phyloP scores from a whole-genome alignment of 257 asterid species.

The Fraxinus quadrangulata region DNA sequence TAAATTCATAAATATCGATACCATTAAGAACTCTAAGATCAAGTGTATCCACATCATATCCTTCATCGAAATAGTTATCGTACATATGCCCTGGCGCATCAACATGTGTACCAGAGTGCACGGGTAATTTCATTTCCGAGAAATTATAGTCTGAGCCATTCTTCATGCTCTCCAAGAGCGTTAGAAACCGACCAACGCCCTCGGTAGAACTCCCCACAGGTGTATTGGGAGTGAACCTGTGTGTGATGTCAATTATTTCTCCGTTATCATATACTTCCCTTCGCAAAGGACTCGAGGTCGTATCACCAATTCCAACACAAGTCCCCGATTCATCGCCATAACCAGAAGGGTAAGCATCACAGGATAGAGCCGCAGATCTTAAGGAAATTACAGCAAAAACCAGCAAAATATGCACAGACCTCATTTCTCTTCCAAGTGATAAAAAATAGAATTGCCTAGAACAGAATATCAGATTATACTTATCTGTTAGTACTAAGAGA shows the following conservation, averaged over 20 bases:
- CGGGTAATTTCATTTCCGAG: conserved; percentile 63
- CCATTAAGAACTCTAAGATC: conserved; percentile 78
- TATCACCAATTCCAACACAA: conserved; percentile 33
- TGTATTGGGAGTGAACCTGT: conserved; percentile 54
- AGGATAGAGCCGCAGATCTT: conserved; percentile 25
- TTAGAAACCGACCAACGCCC: conserved; percentile 60
- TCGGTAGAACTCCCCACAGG: conserved; percentile 51
- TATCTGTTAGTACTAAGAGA: neutral
- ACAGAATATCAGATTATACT: neutral
- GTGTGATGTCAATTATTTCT: conserved; percentile 71
- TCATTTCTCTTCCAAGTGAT: conserved; percentile 36
- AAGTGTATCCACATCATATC: conserved; percentile 76
- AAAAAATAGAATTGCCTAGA: conserved; percentile 7
- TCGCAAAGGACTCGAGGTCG: conserved; percentile 32
- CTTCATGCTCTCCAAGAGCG: conserved; percentile 66
- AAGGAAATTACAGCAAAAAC: conserved; percentile 31
- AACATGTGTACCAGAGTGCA: conserved; percentile 86
- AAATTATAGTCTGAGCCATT: conserved; percentile 81
- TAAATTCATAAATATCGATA: conserved; percentile 9
- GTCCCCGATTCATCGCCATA: conserved; percentile 40
- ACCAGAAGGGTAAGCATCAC: conserved; percentile 54
- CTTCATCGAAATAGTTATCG: conserved; percentile 63
- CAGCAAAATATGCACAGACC: conserved; percentile 32
- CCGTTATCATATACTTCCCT: conserved; percentile 50
- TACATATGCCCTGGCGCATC: conserved; percentile 88